Base-by-base conservation (phyloP, 2,329 filamentous ascomycete genomes). In the Fusarium sororula region DNA sequence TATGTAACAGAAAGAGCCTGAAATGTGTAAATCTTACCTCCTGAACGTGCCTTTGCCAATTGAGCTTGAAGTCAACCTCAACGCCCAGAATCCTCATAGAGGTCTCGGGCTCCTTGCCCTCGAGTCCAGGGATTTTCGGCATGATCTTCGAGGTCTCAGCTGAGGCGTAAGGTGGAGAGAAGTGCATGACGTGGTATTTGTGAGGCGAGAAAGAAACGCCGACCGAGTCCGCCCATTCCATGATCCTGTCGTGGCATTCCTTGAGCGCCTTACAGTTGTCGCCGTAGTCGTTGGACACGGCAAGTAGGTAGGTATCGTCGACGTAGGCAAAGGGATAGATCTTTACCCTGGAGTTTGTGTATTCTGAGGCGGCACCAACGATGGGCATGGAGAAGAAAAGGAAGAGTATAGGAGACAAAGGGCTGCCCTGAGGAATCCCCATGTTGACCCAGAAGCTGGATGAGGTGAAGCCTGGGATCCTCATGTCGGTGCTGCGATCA, bases 391-490 rank as follows among this genome's bases (percentile, higher is more conserved):
- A 56, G 20, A 70, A 67, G 45, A 74, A 47, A 10, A 70, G 45
- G 24, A 73, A 74, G 3, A 74, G 42, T 3, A 74, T 48, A 7
- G 66, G 45, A 14, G 71, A 74, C 22, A 73, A 32, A 3, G 62
- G 58, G 1, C 57, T 60, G 11, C 70, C 68, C 51, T 74, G 72
- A 11, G 72, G 70, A 56, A 74, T 71, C 17, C 72, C 70, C n/a
- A 54, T 54, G 7, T 65, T 62, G 24, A 72, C 38, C 24, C 26
- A 56, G 18, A 51, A 56, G 3, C 14, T 6, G 0, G n/a, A 10
- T 3, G 70, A 57, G 3, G 39, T 63, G 11, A 35, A 28, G 7
- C 44, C 15, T 1, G 64, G 68, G 32, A 69, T 28, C 15, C 35
- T 57, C 15, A 73, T 37, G 6, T 26, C 18, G 2, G 55, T 73